A percentile compares a stretch with the other conserved stretches of the same genome.
These are phyloP conservation scores for Myxozyma lipomycoides DNA, from an alignment of 805 yeast genomes.

Conservation along the genomic window DNA sequence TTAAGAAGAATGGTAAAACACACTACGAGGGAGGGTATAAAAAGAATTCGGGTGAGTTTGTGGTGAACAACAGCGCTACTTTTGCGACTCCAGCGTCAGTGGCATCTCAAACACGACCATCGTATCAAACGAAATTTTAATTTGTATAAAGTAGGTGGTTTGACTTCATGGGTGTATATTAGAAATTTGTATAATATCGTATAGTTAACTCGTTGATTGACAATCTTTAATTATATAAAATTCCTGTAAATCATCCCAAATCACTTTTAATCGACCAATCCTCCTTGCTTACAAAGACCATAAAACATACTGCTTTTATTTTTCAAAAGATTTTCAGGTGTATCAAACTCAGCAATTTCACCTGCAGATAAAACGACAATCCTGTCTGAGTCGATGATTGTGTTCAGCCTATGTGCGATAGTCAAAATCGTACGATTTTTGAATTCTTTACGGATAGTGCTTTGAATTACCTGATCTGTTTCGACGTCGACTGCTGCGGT, in stretches of 20 bases:
- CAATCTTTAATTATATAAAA: neutral
- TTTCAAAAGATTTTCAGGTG: constrained; percentile 60
- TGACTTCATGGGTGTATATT: neutral
- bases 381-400: constrained; percentile 78
- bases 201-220: neutral
- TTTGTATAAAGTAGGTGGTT: too few species aligned
- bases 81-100: constrained; percentile 17
- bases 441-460: constrained; percentile 71
- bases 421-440: constrained; percentile 74
- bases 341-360: constrained; percentile 69
- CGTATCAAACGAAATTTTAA: neutral
- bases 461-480: constrained; percentile 74
- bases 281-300: constrained; percentile 28
- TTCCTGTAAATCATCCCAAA: neutral
- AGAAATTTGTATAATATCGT: neutral
- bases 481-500: constrained; percentile 87
- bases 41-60: constrained; percentile 12
- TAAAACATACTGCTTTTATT: constrained; percentile 49
- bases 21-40: constrained; percentile 20
- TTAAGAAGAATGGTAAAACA: constrained; percentile 12
- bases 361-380: constrained; percentile 74
- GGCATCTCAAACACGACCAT: constrained; percentile 3
- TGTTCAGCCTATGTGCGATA: constrained; percentile 84
- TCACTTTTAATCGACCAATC: constrained; percentile 17
- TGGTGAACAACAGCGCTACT: neutral